Evolutionary conservation across 1,284 basidiomycete species (phyloP).

Genomic region (Trichosporon coremiiforme): DNA sequence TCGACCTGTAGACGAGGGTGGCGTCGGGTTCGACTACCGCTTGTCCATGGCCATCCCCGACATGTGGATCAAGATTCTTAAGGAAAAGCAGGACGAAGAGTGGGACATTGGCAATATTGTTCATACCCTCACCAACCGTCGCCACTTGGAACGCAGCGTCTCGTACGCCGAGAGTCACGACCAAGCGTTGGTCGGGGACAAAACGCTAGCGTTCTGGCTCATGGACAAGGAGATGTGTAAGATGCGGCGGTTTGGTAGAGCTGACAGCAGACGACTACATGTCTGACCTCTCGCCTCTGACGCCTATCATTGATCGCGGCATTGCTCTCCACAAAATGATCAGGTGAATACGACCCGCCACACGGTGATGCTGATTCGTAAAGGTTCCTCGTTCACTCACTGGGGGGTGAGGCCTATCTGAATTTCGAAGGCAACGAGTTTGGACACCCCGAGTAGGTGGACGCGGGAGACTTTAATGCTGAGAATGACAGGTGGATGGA

Average conservation of each 20-base stretch:
- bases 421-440: conserved; percentile 99
- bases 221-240: conserved; percentile 99
- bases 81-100: conserved; percentile 82
- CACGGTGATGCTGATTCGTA: conserved; percentile 22
- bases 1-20: conserved; percentile 75
- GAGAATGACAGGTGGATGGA: conserved; percentile 78
- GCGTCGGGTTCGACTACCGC: conserved; percentile 96
- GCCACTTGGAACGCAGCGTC: conserved; percentile 86
- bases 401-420: conserved; percentile 95
- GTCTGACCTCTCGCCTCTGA: conserved; percentile 85
- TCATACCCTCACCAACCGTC: conserved; percentile 85
- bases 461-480: background rate
- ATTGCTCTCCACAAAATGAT: conserved; percentile 97
- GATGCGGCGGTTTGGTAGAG: conserved; percentile 38
- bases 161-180: conserved; percentile 97
- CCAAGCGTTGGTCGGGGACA: conserved; percentile 96
- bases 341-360: conserved; percentile 62
- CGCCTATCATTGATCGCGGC: conserved; percentile 84
- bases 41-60: conserved; percentile 98
- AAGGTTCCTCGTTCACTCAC: conserved; percentile 83
- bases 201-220: conserved; percentile 97
- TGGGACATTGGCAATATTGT: conserved; percentile 90
- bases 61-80: conserved; percentile 99
- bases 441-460: conserved; percentile 83
- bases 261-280: conserved; percentile 77